Base-by-base conservation (phyloP, 179 eudicot genomes). In the Monotropa hypopitys region DNA sequence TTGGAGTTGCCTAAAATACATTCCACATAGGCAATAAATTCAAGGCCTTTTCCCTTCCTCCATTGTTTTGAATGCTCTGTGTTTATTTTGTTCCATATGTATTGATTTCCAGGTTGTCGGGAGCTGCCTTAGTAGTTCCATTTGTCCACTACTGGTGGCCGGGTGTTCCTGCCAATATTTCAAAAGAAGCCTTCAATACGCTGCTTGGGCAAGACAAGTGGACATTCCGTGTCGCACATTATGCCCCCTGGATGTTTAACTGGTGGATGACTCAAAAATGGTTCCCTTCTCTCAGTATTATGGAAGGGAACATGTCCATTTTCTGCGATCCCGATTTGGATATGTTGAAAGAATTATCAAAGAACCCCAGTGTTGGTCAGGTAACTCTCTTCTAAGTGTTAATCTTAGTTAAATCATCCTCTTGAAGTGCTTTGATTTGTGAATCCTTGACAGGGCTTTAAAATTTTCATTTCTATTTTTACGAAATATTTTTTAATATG, bases 261-360 rank as follows among this genome's bases (percentile, higher is more conserved):
- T 88, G 89, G 91, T 88, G 89, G 86, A 84, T 83, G 72, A 83
- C 88, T n/a, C 89, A 88, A 61, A 88, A 83, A 35, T 75, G 81
- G 46, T 86, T 88, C 67, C 89, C 86, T 56, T 73, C 80, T 70
- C 82, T 86, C 15, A 84, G 86, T 70, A 85, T 83, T 20, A 76
- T 74, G 42, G 63, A 81, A 16, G 57, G 73, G 15, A 83, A 63
- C 68, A 74, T 53, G 62, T 32, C 79, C 13, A 57, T 69, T 72
- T 73, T 86, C 56, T 80, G 68, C 71, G 56, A 20, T 16, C 80
- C 76, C 28, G 88, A 86, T 76, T 61, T 78, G 13, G 77, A 76
- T 26, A 75, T 81, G 35, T 21, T 81, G 42, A 49, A 72, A 72
- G 35, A 23, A 13, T 72, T 72, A 38, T n/a, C 57, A 63, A 72